These are phyloP conservation scores for Chlorociboria aeruginascens DNA, from an alignment of 495 filamentous ascomycete genomes.

Conservation along the genomic window DNA sequence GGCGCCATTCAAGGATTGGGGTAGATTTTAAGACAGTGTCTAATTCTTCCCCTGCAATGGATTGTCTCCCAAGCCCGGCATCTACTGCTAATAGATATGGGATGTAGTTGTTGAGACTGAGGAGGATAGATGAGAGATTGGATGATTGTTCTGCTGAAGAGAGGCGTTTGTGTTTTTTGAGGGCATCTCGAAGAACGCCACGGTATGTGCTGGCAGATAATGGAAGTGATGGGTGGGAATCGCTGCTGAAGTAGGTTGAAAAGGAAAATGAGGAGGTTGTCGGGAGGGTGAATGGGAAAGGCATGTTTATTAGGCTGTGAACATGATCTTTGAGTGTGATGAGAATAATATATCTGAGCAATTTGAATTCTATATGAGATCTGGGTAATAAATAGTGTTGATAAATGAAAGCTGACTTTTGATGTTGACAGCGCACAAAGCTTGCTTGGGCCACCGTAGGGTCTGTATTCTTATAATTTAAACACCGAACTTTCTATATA, in stretches of 20 bases:
- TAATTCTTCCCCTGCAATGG: slow-evolving; percentile 44
- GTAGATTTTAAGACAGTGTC: slow-evolving; percentile 45
- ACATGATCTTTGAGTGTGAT: background rate
- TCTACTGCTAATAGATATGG: slow-evolving; percentile 68
- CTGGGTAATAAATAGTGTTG: too few species aligned
- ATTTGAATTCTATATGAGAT: too few species aligned
- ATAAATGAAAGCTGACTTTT: too few species aligned
- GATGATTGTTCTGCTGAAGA: slow-evolving; percentile 50
- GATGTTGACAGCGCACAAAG: too few species aligned
- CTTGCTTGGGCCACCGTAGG: too few species aligned
- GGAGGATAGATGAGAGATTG: slow-evolving; percentile 54
- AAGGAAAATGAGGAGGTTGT: slow-evolving; percentile 78
- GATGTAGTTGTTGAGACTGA: slow-evolving; percentile 59
- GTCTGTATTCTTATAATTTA: too few species aligned
- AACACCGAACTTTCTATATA: too few species aligned
- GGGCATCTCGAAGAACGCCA: slow-evolving; percentile 58
- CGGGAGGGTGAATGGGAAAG: slow-evolving; percentile 70
- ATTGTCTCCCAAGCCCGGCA: slow-evolving; percentile 44
- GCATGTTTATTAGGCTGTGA: slow-evolving; percentile 43
- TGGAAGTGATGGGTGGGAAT: slow-evolving; percentile 74
- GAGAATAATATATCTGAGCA: too few species aligned
- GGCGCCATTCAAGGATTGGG: slow-evolving; percentile 61
- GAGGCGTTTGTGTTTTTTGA: slow-evolving; percentile 76
- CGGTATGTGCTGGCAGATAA: slow-evolving; percentile 65
- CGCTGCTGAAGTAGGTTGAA: slow-evolving; percentile 52